Base-by-base conservation (phyloP, 495 filamentous ascomycete species). In the Penicillium macrosclerotiorum region DNA sequence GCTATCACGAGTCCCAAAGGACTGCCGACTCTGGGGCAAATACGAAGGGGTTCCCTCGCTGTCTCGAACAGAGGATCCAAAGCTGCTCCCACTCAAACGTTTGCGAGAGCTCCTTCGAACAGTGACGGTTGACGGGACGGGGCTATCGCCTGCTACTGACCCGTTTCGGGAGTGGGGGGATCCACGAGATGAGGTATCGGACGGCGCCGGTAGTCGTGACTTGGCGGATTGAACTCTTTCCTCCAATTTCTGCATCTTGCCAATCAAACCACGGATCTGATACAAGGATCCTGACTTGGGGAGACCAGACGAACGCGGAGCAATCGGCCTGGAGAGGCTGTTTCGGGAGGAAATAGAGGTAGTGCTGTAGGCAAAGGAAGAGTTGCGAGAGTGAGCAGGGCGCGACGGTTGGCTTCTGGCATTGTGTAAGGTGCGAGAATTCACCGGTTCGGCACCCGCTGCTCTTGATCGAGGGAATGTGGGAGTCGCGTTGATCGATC, bases 221-320 rank as follows among this genome's bases (percentile, higher is more conserved):
- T 89, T 82, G 18, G 88, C 93, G n/a, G 86, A 89, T 37, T 97
- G 90, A 5, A 98, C 90, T 23, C 92, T 78, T 45, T 91, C 86
- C 64, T 97, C 94, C 30, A 98, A 81, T 50, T 85, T 83, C 64
- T 95, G 89, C 94, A 98, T 96, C 67, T 96, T 93, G 17, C 88
- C 90, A 45, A 92, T 93, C 42, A 98, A 80, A 3, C 84, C 84
- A 19, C 93, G 89, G 58, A 97, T 92, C 57, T 98, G 93, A 45
- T 86, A 86, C 23, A 98, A 78, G 4, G 94, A 96, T 26, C 82
- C 86, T 13, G 94, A 96, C 26, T 85, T 76, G 22, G 90, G 85
- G 18, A 94, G 55, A 29, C 49, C 71, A 38, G 62, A 63, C 31
- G 47, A 66, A 47, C 52, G 64, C 5, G 56, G 56, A 8, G 49